Percentiles rank a stretch among this genome's conserved stretches.
These are phyloP conservation scores for Blastomyces parvus DNA, from an alignment of 2,329 filamentous ascomycete species.

Conservation along the genomic window DNA sequence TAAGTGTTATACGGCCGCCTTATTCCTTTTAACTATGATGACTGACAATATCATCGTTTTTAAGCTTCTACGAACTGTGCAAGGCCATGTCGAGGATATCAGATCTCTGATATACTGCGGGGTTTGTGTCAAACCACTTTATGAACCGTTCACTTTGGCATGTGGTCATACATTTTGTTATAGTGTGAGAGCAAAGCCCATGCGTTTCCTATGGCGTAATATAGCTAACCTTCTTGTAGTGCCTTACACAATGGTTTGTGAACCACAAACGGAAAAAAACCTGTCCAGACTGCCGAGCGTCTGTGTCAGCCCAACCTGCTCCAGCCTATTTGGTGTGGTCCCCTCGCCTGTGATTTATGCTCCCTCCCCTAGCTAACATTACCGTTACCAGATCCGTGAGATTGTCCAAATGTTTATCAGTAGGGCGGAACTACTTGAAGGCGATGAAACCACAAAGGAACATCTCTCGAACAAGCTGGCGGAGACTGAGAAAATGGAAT, in stretches of 20 bases:
- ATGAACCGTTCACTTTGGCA: constrained; percentile 58
- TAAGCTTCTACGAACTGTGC: constrained; percentile 35
- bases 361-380: constrained; percentile 7
- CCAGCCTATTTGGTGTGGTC: constrained; percentile 52
- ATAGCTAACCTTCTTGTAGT: constrained; percentile 35
- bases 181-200: constrained; percentile 39
- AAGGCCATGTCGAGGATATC: constrained; percentile 52
- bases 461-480: constrained; percentile 49
- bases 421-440: constrained; percentile 51
- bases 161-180: constrained; percentile 68
- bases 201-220: neutral
- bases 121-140: constrained; percentile 58
- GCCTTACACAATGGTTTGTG: constrained; percentile 48
- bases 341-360: neutral
- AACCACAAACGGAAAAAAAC: constrained; percentile 50
- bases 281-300: constrained; percentile 58
- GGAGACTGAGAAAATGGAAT: constrained; percentile 51
- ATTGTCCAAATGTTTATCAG: constrained; percentile 55
- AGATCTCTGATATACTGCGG: constrained; percentile 55
- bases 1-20: constrained; percentile 6
- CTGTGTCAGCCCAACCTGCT: constrained; percentile 50
- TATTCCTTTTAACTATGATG: neutral
- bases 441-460: constrained; percentile 54
- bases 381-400: constrained; percentile 46
- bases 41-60: neutral